These are phyloP conservation scores for Cucumis variabilis DNA, from an alignment of 331 rosid species.

Conservation along the genomic window DNA sequence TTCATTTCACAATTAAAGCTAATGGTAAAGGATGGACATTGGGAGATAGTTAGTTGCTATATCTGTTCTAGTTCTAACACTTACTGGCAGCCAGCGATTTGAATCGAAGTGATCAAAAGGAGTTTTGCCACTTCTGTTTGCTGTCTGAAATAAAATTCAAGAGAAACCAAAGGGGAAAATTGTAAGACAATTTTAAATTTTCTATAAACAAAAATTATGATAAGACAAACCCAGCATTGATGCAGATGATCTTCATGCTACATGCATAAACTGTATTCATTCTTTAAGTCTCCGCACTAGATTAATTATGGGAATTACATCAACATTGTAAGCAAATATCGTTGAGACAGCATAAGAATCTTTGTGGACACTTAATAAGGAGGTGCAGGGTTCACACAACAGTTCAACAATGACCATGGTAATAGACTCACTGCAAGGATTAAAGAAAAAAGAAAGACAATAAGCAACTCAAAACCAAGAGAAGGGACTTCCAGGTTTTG, in stretches of 20 bases:
- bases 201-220: neutral
- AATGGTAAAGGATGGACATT: conserved; percentile 29
- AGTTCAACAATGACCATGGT: neutral
- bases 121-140: conserved; percentile 81
- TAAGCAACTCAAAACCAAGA: neutral
- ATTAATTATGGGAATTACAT: neutral
- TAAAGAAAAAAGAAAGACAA: neutral
- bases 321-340: neutral
- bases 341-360: conserved; percentile 3
- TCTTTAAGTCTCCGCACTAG: neutral
- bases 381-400: neutral
- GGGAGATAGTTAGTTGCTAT: neutral
- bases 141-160: conserved; percentile 60
- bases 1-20: neutral
- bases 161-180: neutral
- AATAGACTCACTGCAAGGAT: neutral
- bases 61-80: conserved; percentile 40
- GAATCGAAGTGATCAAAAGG: conserved; percentile 83
- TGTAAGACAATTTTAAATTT: neutral
- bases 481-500: neutral
- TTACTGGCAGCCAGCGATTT: conserved; percentile 98
- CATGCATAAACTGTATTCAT: neutral
- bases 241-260: conserved; percentile 7
- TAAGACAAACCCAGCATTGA: neutral
- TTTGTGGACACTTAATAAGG: neutral